Percentiles rank a stretch among this genome's conserved stretches.
These are phyloP conservation scores for Fusarium nurragi DNA, from an alignment of 2,329 filamentous ascomycete genomes.

Conservation along the genomic window DNA sequence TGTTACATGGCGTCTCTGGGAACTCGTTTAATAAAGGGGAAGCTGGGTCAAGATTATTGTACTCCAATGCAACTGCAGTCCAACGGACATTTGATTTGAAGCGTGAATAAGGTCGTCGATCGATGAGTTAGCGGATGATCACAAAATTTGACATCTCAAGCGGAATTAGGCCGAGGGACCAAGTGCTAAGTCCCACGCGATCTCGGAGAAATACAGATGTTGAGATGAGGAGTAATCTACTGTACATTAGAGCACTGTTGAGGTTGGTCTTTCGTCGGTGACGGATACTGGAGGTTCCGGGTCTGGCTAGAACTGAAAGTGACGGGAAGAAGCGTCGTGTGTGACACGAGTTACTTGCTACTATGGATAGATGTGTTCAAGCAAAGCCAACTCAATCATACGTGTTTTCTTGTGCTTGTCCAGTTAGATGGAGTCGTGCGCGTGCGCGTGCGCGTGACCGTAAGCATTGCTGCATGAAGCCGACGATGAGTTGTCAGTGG, in stretches of 20 bases:
- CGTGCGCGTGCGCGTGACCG: constrained; percentile 6
- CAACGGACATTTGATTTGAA: not conserved
- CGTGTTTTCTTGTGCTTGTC: constrained; percentile 1
- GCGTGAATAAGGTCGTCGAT: not conserved
- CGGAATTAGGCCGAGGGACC: constrained; percentile 6
- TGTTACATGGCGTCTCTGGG: constrained; percentile 10
- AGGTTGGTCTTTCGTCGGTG: not conserved
- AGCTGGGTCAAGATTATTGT: not conserved
- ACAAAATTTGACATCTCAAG: not conserved
- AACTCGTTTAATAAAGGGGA: constrained; percentile 1
- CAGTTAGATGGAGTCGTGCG: not conserved
- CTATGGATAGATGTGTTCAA: not conserved
- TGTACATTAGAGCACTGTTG: not conserved
- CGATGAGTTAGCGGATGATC: constrained; percentile 1
- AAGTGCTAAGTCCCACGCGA: constrained; percentile 2
- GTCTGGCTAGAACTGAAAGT: not conserved
- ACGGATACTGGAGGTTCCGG: not conserved
- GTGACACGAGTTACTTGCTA: not conserved
- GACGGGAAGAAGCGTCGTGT: constrained; percentile 4
- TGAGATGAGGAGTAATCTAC: constrained; percentile 15
- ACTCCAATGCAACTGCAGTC: not conserved
- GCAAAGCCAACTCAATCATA: constrained; percentile 1
- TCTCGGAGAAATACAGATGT: not conserved
- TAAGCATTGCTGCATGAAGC: constrained; percentile 9
- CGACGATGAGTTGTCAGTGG: constrained; percentile 19